phyloP scores from a whole-genome alignment of 1,284 basidiomycete species.

The Tylopilus sp. region DNA sequence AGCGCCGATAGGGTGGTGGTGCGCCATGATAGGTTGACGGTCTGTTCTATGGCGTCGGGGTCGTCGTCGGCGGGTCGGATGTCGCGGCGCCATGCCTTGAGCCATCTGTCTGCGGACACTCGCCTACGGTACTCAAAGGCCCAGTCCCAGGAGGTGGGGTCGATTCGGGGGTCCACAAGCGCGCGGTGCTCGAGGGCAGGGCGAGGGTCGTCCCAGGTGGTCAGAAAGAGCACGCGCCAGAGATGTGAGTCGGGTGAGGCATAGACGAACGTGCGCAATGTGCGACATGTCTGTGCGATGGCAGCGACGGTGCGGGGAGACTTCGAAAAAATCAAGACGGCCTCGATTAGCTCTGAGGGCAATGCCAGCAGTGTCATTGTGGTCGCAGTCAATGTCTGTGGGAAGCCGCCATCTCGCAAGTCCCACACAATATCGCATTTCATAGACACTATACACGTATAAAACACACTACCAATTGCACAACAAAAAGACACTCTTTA shows the following conservation, averaged over 20 bases:
- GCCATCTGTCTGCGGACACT: conserved; percentile 8
- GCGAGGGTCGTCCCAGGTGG: conserved; percentile 49
- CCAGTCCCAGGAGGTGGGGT: conserved; percentile 20
- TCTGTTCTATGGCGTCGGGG: background rate
- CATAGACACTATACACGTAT: too few relatives aligned
- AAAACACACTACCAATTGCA: too few relatives aligned
- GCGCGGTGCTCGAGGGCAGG: conserved; percentile 24
- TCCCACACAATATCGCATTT: too few relatives aligned
- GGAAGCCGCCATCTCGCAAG: conserved; percentile 2
- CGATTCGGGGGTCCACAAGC: conserved; percentile 21
- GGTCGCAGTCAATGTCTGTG: conserved; percentile 4
- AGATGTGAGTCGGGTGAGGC: conserved; percentile 43
- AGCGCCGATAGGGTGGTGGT: conserved; percentile 7
- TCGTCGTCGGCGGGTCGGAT: conserved; percentile 4
- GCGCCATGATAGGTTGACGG: background rate
- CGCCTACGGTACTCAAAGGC: conserved; percentile 24
- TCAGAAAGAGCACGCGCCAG: conserved; percentile 51
- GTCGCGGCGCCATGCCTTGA: conserved; percentile 19
- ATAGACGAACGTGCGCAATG: conserved; percentile 41
- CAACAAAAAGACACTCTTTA: too few relatives aligned
- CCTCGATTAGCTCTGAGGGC: conserved; percentile 43
- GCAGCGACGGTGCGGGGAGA: conserved; percentile 38
- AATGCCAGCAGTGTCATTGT: conserved; percentile 13
- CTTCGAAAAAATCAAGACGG: conserved; percentile 38
- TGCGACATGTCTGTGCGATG: conserved; percentile 43